Conservation (phyloP, 225 moss, liverwort and hornwort genomes). For the Polytrichum formosum region DNA sequence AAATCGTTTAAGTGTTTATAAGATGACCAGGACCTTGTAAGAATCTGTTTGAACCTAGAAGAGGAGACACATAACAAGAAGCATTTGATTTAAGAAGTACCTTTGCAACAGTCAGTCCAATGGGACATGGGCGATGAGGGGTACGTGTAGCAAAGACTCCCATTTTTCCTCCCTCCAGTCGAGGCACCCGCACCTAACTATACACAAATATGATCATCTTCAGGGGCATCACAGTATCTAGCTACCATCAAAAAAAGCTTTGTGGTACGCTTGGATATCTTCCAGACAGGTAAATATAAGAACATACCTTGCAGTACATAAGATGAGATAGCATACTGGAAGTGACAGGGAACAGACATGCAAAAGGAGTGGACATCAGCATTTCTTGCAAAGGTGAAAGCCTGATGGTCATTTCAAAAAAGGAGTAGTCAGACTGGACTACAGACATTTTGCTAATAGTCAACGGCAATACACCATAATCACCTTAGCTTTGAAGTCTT, state of each 20-base stretch:
- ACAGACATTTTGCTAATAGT: too few relatives aligned
- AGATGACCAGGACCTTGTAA: background rate
- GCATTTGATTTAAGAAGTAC: slow-evolving; percentile 23
- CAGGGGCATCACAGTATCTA: slow-evolving; percentile 11
- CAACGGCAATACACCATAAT: slow-evolving; percentile 1
- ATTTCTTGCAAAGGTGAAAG: too few relatives aligned
- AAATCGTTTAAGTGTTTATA: background rate
- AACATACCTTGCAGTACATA: too few relatives aligned
- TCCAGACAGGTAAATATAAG: too few relatives aligned
- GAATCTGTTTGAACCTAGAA: background rate
- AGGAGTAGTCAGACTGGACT: too few relatives aligned
- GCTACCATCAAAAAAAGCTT: background rate
- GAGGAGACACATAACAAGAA: background rate
- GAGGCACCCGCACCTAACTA: slow-evolving; percentile 95
- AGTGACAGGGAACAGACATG: too few relatives aligned
- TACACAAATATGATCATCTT: slow-evolving; percentile 21
- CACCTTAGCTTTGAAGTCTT: slow-evolving; percentile 97
- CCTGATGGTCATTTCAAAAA: too few relatives aligned
- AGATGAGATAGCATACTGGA: too few relatives aligned
- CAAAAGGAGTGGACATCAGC: too few relatives aligned
- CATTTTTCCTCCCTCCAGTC: slow-evolving; percentile 88
- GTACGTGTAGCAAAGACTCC: slow-evolving; percentile 97
- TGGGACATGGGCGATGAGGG: slow-evolving; percentile 94
- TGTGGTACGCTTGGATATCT: too few relatives aligned
- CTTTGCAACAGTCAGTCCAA: slow-evolving; percentile 94